Evolutionary conservation across 805 yeast species (phyloP), one percentile per base, ranked within the genome.

Genomic region (Starmera pachycereana): DNA sequence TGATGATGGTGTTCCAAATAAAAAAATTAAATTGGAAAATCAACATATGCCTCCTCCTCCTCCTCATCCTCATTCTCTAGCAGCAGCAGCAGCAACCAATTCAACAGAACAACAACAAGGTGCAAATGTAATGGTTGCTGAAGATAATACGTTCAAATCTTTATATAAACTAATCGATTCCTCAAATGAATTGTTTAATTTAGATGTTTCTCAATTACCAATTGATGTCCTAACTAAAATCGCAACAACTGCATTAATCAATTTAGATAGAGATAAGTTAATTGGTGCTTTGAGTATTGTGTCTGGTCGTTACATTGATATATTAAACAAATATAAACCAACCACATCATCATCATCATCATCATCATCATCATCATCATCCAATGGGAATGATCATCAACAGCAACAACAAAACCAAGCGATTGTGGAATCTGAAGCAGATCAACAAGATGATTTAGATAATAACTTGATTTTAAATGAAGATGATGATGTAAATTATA

Each of bases 121-220:
- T 29, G 41, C 43, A 4, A 44, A 42, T 3, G 41, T 65, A 44
- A 46, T 63, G 36, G 41, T 57, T 43, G 64, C 74, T 2, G 57
- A 62, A 29, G 63, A 62, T 42, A 59, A 61, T 40, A 59, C 69
- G n/a, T 85, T 80, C 56, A 72, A 80, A 38, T 65, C 78, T 12
- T 62, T 89, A 33, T 92, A 75, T 56, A 74, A 80, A 25, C 68
- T 90, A 43, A 78, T 82, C 12, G 77, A 74, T 32, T 63, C 76
- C 29, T 60, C 65, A 33, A 77, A 80, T 52, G 78, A 79, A 37
- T 62, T 85, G 42, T 70, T 76, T 29, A 69, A 70, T 32, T 81
- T 86, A 53, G 90, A 90, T 56, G 73, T 86, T 40, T 68, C 85
- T 3, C 63, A 74, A 9, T 63, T 92, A 8, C 81, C 92, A 6